Evolutionary conservation across 352 stramenopile genomes (phyloP).

Genomic region (Thalassiosira ordinaria): DNA sequence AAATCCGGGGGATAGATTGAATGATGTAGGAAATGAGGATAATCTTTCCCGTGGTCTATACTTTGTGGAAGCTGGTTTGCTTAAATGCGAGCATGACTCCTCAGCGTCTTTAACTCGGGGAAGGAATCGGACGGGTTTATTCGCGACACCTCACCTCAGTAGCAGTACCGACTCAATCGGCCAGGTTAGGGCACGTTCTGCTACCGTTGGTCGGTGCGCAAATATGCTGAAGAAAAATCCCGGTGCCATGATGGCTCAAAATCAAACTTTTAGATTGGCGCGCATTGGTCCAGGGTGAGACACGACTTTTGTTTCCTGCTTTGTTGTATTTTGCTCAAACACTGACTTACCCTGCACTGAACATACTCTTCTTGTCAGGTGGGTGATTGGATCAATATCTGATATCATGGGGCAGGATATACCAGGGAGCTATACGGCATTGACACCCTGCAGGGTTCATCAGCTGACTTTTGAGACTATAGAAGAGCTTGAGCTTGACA

Average conservation of each 20-base stretch:
- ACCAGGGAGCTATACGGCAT: constrained; percentile 35
- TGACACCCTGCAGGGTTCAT: constrained; percentile 68
- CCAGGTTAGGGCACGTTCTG: constrained; percentile 50
- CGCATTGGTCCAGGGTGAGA: constrained; percentile 69
- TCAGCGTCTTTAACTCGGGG: constrained; percentile 38
- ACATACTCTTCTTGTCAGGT: too few species aligned
- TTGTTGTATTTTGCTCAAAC: too few species aligned
- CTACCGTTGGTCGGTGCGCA: constrained; percentile 31
- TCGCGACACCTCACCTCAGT: constrained; percentile 14
- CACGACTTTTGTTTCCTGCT: neutral
- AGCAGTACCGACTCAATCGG: constrained; percentile 47
- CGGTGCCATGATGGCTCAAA: constrained; percentile 27
- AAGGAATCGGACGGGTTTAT: constrained; percentile 13
- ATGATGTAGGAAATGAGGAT: constrained; percentile 38
- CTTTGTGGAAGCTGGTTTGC: constrained; percentile 72
- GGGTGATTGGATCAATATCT: constrained; percentile 55
- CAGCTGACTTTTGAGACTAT: constrained; percentile 68
- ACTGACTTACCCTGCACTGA: too few species aligned
- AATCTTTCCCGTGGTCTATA: constrained; percentile 64
- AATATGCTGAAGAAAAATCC: constrained; percentile 47
- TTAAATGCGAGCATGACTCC: constrained; percentile 58
- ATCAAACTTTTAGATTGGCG: constrained; percentile 65
- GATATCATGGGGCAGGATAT: constrained; percentile 54
- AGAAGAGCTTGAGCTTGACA: constrained; percentile 59
- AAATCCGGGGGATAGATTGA: constrained; percentile 56